Evolutionary conservation across 2,329 filamentous ascomycete species (phyloP).

Genomic region (Pseudogymnoascus sp.): DNA sequence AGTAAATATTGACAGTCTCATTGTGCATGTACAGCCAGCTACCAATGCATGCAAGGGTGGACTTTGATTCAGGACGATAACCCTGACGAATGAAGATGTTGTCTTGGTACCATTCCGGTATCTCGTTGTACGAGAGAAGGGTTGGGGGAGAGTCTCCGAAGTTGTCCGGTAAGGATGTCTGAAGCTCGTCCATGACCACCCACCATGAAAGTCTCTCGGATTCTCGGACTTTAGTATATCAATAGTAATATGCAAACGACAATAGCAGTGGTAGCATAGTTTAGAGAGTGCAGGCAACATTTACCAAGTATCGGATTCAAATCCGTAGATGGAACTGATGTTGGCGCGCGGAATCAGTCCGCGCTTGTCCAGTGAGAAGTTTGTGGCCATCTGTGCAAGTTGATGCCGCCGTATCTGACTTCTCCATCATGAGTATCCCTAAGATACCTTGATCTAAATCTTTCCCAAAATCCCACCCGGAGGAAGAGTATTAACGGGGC

Average conservation of each 20-base stretch:
- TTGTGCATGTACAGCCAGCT: constrained; percentile 37
- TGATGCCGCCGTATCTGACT: not conserved
- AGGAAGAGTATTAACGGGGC: not conserved
- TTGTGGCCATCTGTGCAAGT: not conserved
- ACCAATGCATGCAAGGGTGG: constrained; percentile 28
- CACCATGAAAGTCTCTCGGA: not conserved
- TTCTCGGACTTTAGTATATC: not conserved
- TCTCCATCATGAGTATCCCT: not conserved
- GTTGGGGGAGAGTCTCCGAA: constrained; percentile 6
- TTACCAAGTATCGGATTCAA: not conserved
- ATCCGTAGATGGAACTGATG: not conserved
- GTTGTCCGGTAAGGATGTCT: not conserved
- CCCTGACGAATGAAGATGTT: constrained; percentile 34
- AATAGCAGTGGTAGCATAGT: not conserved
- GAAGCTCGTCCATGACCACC: not conserved
- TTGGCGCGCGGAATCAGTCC: not conserved
- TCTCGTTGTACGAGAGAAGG: constrained; percentile 28
- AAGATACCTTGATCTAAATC: not conserved
- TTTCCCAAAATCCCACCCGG: not conserved
- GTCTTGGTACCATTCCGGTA: constrained; percentile 36
- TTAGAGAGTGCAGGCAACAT: not conserved
- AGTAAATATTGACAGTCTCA: constrained; percentile 36
- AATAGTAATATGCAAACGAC: not conserved
- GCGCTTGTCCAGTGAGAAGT: not conserved
- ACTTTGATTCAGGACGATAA: constrained; percentile 35